phyloP scores from a whole-genome alignment of 768 basidiomycete genomes.

The Russula ochroleuca region DNA sequence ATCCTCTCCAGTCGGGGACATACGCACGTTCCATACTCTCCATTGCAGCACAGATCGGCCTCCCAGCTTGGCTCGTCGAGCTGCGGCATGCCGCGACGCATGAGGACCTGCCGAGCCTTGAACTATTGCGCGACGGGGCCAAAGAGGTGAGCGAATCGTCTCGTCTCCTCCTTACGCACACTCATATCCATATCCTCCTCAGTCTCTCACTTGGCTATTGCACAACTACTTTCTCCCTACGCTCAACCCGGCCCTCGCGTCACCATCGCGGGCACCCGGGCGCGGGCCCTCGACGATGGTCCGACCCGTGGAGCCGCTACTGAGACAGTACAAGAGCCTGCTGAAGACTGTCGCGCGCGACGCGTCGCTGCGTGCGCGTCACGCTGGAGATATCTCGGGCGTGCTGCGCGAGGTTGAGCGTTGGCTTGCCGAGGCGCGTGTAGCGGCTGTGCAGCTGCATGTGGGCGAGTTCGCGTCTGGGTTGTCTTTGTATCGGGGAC shows the following conservation, averaged over 20 bases:
- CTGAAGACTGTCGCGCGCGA: constrained; percentile 62
- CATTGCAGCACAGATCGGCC: constrained; percentile 78
- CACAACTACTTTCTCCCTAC: constrained; percentile 82
- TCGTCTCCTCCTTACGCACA: not conserved
- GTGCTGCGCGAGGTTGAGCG: constrained; percentile 63
- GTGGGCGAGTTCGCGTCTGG: constrained; percentile 43
- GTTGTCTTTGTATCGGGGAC: constrained; percentile 31
- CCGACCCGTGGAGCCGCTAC: constrained; percentile 58
- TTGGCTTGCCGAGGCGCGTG: constrained; percentile 72
- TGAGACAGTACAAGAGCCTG: constrained; percentile 70
- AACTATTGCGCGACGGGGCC: constrained; percentile 70
- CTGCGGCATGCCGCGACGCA: constrained; percentile 94
- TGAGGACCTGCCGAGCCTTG: constrained; percentile 85
- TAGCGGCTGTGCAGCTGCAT: constrained; percentile 48
- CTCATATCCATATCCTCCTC: not conserved
- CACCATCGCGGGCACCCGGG: constrained; percentile 29
- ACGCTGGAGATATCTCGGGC: constrained; percentile 47
- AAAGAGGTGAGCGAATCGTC: constrained; percentile 49
- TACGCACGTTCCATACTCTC: constrained; percentile 89
- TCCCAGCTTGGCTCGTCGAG: constrained; percentile 88
- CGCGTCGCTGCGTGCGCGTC: constrained; percentile 49
- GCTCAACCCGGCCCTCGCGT: constrained; percentile 43
- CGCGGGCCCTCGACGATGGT: constrained; percentile 28
- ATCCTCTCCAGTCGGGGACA: constrained; percentile 83
- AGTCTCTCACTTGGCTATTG: constrained; percentile 83